Conservation (phyloP, 192 early-diverging fungal species). For the Entomortierella beljakovae region DNA sequence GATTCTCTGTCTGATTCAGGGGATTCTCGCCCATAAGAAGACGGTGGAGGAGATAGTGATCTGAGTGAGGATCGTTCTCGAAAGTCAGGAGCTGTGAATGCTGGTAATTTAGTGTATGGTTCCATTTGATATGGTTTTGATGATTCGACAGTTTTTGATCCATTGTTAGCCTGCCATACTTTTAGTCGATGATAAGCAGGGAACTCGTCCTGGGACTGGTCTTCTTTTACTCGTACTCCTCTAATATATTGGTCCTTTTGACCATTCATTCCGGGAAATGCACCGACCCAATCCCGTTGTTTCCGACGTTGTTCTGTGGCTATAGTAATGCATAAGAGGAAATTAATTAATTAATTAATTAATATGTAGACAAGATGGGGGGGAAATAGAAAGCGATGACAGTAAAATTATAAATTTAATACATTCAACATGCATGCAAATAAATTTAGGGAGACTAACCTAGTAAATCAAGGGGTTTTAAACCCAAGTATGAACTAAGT, state of each 20-base stretch:
- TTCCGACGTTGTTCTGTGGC: slow-evolving; percentile 15
- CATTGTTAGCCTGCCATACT: background rate
- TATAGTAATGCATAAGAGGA: background rate
- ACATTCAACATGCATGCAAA: background rate
- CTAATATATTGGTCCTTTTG: slow-evolving; percentile 6
- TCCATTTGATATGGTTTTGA: slow-evolving; percentile 33
- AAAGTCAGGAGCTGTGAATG: slow-evolving; percentile 21
- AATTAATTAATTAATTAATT: background rate
- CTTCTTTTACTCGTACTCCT: slow-evolving; percentile 4
- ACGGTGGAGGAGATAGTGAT: slow-evolving; percentile 6
- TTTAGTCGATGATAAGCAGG: background rate
- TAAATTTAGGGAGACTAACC: background rate
- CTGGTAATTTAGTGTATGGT: slow-evolving; percentile 36
- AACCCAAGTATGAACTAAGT: slow-evolving; percentile 14
- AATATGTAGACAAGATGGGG: too few relatives aligned
- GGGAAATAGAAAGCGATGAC: too few relatives aligned
- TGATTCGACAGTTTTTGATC: background rate
- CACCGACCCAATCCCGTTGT: slow-evolving; percentile 39
- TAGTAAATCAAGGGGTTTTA: slow-evolving; percentile 13
- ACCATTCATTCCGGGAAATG: slow-evolving; percentile 14
- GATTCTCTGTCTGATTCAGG: background rate
- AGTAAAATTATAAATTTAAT: too few relatives aligned
- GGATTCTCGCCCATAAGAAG: slow-evolving; percentile 9
- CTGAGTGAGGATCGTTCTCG: slow-evolving; percentile 8
- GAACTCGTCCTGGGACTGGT: slow-evolving; percentile 12